A percentile compares a stretch with the other conserved stretches of the same genome.
Conservation (phyloP, 192 early-diverging fungal genomes). For the Coemansia sp. region DNA sequence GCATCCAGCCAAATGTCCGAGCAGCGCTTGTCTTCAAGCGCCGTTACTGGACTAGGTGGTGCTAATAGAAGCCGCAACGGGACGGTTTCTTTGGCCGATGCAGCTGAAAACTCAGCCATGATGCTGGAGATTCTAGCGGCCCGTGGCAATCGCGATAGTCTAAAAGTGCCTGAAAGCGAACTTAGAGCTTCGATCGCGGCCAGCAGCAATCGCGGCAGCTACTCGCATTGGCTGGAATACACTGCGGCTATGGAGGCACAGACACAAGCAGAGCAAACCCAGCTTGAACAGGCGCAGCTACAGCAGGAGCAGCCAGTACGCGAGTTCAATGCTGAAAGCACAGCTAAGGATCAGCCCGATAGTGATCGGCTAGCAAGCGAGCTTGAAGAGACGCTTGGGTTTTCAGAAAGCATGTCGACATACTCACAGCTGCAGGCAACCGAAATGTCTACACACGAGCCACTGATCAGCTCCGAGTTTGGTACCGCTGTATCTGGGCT, state of each 20-base stretch:
- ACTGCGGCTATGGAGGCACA: neutral
- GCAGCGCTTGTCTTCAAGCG: too few species aligned
- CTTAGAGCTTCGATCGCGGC: neutral
- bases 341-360: conserved; percentile 1
- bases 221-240: conserved; percentile 19
- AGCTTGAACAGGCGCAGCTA: neutral
- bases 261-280: too few species aligned
- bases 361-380: conserved; percentile 8
- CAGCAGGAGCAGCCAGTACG: neutral
- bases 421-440: neutral
- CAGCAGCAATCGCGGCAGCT: conserved; percentile 18
- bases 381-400: conserved; percentile 11
- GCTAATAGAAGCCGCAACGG: conserved; percentile 11
- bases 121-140: conserved; percentile 9
- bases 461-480: neutral
- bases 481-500: neutral
- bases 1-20: too few species aligned
- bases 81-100: conserved; percentile 31
- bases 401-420: conserved; percentile 13
- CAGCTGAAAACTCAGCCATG: conserved; percentile 13
- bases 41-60: neutral
- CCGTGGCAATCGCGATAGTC: conserved; percentile 3
- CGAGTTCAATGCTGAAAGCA: neutral
- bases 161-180: neutral
- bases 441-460: conserved; percentile 1